phyloP scores from a whole-genome alignment of 345 rosid species.

The Arabis alpina region DNA sequence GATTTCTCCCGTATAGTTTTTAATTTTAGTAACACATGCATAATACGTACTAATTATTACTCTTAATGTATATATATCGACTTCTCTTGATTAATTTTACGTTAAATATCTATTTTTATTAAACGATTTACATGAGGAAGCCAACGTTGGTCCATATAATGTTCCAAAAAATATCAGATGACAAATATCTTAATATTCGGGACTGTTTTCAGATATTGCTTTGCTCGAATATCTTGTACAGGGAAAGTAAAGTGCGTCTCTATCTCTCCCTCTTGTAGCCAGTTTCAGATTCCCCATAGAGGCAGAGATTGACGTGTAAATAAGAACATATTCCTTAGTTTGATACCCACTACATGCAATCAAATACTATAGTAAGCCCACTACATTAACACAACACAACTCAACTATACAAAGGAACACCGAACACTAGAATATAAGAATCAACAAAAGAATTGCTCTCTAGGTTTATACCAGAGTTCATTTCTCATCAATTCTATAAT shows the following conservation, averaged over 20 bases:
- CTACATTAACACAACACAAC: background rate
- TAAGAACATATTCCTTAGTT: slow-evolving; percentile 14
- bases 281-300: slow-evolving; percentile 20
- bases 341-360: slow-evolving; percentile 11
- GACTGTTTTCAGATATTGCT: background rate
- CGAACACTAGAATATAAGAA: too few species aligned
- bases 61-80: background rate
- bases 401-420: background rate
- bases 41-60: background rate
- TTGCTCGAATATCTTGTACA: background rate
- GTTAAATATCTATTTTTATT: background rate
- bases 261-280: slow-evolving; percentile 2
- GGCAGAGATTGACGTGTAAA: background rate
- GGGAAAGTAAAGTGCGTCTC: background rate
- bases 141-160: background rate
- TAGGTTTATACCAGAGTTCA: too few species aligned
- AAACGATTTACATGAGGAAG: background rate
- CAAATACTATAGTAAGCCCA: background rate
- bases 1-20: background rate
- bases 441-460: background rate
- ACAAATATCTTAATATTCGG: background rate
- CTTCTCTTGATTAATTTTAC: background rate
- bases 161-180: background rate
- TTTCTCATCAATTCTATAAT: too few species aligned
- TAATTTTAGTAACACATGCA: background rate